Evolutionary conservation across 2,329 filamentous ascomycete species (phyloP).

Genomic region (Fusarium verticillioides): DNA sequence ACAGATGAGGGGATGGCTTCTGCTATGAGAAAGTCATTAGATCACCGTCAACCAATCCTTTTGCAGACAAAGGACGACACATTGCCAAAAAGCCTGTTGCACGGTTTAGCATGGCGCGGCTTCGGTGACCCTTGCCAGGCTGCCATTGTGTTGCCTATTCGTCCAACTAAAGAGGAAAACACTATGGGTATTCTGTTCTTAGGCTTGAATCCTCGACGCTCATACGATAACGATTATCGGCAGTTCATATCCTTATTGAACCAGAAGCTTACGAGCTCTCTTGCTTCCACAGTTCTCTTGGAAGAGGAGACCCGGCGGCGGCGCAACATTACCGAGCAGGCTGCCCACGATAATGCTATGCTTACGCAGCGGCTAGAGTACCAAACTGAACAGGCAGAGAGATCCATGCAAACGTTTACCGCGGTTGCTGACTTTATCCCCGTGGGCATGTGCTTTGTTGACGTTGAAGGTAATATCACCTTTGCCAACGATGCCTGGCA

Average conservation of each 20-base stretch:
- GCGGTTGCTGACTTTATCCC: constrained; percentile 79
- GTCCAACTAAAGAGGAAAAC: constrained; percentile 71
- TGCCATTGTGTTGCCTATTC: constrained; percentile 76
- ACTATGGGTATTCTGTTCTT: constrained; percentile 76
- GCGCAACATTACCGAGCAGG: constrained; percentile 62
- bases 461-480: constrained; percentile 70
- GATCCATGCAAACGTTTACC: constrained; percentile 72
- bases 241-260: constrained; percentile 69
- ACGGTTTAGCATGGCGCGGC: constrained; percentile 70
- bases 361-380: constrained; percentile 73
- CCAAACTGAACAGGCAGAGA: constrained; percentile 60
- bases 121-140: constrained; percentile 73
- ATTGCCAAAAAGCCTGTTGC: constrained; percentile 66
- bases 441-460: constrained; percentile 78
- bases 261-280: constrained; percentile 71
- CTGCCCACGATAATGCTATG: constrained; percentile 73
- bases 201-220: constrained; percentile 75
- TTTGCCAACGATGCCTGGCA: constrained; percentile 78
- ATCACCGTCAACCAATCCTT: constrained; percentile 52
- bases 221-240: constrained; percentile 78
- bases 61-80: constrained; percentile 61
- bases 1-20: constrained; percentile 53
- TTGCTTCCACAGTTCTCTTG: constrained; percentile 76
- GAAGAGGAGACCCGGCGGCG: constrained; percentile 75
- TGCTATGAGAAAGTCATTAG: constrained; percentile 54